Evolutionary conservation across 768 basidiomycete species (phyloP).

Genomic region (Naematelia encephala): DNA sequence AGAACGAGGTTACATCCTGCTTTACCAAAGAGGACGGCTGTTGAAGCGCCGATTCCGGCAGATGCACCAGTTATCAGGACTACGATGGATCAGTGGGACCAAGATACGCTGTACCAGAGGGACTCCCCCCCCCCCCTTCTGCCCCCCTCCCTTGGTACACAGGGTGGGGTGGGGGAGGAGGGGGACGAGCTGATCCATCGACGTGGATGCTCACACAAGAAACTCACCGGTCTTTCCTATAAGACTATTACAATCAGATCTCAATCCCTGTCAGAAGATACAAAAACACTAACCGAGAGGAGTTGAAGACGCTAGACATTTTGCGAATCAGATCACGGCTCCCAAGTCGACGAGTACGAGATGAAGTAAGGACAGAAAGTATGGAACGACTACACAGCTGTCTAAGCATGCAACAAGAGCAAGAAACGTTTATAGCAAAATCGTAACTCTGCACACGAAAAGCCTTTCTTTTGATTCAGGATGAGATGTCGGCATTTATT

Average conservation of each 20-base stretch:
- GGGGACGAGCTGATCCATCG: background rate
- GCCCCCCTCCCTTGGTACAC: background rate
- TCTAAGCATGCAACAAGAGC: background rate
- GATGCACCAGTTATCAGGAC: conserved; percentile 87
- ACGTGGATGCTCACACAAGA: background rate
- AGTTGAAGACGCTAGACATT: conserved; percentile 27
- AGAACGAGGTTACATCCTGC: conserved; percentile 85
- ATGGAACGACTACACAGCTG: background rate
- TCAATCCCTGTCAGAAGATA: background rate
- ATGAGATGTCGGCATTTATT: no score
- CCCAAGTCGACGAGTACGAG: background rate
- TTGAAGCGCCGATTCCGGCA: conserved; percentile 78
- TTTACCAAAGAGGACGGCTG: conserved; percentile 87
- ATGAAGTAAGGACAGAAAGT: background rate
- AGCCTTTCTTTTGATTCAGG: no score
- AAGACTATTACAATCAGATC: conserved; percentile 5
- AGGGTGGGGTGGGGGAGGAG: background rate
- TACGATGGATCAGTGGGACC: conserved; percentile 36
- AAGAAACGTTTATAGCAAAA: no score
- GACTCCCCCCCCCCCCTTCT: conserved; percentile 74
- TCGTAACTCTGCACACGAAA: no score
- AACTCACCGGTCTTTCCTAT: conserved; percentile 25
- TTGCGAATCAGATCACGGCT: background rate
- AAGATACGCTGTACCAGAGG: conserved; percentile 56
- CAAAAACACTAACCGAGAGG: conserved; percentile 22